Evolutionary conservation across 176 grass and related monocot species (phyloP).

Genomic region (sorghum (Sorghum bicolor)): Sorghum_bicolor_NCBIv3 NC_012870.2:14075501-14076000

Average conservation of each 20-base stretch:
- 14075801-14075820: constrained; percentile 73
- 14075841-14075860: constrained; percentile 89
- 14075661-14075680: constrained; percentile 77
- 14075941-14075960: constrained; percentile 89
- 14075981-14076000: constrained; percentile 68
- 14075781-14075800: constrained; percentile 58
- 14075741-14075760: constrained; percentile 57
- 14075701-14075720: constrained; percentile 46
- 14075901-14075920: constrained; percentile 65
- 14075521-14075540: constrained; percentile 83
- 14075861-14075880: constrained; percentile 84
- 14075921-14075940: constrained; percentile 88
- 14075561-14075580: constrained; percentile 81
- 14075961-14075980: constrained; percentile 89
- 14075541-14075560: constrained; percentile 87
- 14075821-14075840: constrained; percentile 82
- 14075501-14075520: constrained; percentile 81
- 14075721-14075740: constrained; percentile 53
- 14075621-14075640: constrained; percentile 71
- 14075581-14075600: constrained; percentile 73
- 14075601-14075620: constrained; percentile 57
- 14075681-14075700: constrained; percentile 63
- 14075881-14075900: constrained; percentile 95
- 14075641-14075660: constrained; percentile 62
- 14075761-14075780: constrained; percentile 32